phyloP scores from a whole-genome alignment of 805 yeast genomes.

The Danielia reshetovae region DNA sequence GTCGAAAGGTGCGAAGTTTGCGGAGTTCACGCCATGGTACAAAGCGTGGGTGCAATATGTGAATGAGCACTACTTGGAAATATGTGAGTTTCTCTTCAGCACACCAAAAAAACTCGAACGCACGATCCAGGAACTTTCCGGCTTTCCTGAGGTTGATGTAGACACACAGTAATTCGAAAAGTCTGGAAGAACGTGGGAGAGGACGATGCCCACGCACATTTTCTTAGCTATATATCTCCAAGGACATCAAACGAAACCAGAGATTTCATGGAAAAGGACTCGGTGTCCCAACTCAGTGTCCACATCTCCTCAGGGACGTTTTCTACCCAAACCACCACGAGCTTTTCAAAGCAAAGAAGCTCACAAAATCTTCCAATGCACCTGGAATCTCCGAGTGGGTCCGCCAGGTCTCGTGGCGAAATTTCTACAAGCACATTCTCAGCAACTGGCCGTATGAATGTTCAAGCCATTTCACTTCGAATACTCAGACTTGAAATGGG shows the following conservation, averaged over 20 bases:
- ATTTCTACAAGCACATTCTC: constrained; percentile 49
- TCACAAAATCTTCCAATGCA: constrained; percentile 23
- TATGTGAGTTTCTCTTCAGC: constrained; percentile 11
- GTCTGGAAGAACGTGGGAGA: constrained; percentile 29
- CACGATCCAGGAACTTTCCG: constrained; percentile 7
- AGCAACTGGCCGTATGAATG: constrained; percentile 52
- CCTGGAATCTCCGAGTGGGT: constrained; percentile 41
- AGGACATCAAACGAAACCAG: constrained; percentile 23
- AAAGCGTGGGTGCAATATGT: constrained; percentile 33
- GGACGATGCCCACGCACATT: constrained; percentile 24
- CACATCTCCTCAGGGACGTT: constrained; percentile 46
- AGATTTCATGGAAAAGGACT: constrained; percentile 25
- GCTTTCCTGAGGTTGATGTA: constrained; percentile 13
- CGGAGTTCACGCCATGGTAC: constrained; percentile 45
- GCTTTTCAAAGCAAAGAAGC: constrained; percentile 22
- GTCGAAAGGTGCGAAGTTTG: constrained; percentile 34
- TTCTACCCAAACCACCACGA: constrained; percentile 36
- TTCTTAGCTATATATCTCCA: constrained; percentile 16
- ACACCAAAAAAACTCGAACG: constrained; percentile 11
- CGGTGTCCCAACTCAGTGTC: constrained; percentile 41
- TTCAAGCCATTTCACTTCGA: constrained; percentile 45
- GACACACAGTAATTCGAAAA: constrained; percentile 19
- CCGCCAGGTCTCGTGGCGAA: constrained; percentile 58
- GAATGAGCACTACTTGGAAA: constrained; percentile 14
- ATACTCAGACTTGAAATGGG: constrained; percentile 40